Conservation (phyloP, 2,329 filamentous ascomycete genomes). For the Septoria linicola region DNA sequence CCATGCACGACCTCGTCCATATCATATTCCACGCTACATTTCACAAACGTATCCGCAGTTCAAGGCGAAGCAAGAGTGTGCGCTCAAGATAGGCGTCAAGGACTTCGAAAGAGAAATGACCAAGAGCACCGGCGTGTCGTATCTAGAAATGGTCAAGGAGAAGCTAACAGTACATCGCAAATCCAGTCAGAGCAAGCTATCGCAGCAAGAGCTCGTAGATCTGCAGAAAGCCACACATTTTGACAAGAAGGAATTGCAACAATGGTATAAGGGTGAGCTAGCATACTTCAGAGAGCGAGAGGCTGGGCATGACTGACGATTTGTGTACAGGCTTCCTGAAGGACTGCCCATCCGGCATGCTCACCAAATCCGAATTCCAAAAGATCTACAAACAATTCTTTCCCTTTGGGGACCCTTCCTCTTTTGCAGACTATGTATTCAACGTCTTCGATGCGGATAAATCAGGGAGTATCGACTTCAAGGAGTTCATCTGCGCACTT, state of each 20-base stretch:
- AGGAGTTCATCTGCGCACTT: slow-evolving; percentile 97
- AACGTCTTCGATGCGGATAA: slow-evolving; percentile 98
- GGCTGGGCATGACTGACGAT: neutral
- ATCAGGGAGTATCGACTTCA: slow-evolving; percentile 97
- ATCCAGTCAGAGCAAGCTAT: slow-evolving; percentile 93
- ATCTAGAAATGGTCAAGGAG: slow-evolving; percentile 30
- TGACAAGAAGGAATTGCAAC: slow-evolving; percentile 98
- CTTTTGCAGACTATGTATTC: slow-evolving; percentile 98
- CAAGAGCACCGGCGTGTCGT: slow-evolving; percentile 31
- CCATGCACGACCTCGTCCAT: slow-evolving; percentile 37
- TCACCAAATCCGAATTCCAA: slow-evolving; percentile 98
- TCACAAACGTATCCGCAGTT: slow-evolving; percentile 36
- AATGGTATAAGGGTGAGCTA: slow-evolving; percentile 95
- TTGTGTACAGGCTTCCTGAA: slow-evolving; percentile 80
- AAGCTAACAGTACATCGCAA: slow-evolving; percentile 36
- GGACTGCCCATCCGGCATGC: slow-evolving; percentile 94
- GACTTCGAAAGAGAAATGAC: slow-evolving; percentile 36
- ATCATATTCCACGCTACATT: slow-evolving; percentile 35
- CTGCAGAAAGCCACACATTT: slow-evolving; percentile 97
- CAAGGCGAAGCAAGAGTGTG: slow-evolving; percentile 36
- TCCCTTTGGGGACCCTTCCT: slow-evolving; percentile 94
- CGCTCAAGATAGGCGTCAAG: slow-evolving; percentile 35
- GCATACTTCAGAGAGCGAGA: neutral
- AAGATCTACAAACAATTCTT: slow-evolving; percentile 99
- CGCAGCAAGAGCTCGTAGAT: slow-evolving; percentile 90